phyloP scores from a whole-genome alignment of 2,329 filamentous ascomycete species.

The Talaromyces marneffei region DNA sequence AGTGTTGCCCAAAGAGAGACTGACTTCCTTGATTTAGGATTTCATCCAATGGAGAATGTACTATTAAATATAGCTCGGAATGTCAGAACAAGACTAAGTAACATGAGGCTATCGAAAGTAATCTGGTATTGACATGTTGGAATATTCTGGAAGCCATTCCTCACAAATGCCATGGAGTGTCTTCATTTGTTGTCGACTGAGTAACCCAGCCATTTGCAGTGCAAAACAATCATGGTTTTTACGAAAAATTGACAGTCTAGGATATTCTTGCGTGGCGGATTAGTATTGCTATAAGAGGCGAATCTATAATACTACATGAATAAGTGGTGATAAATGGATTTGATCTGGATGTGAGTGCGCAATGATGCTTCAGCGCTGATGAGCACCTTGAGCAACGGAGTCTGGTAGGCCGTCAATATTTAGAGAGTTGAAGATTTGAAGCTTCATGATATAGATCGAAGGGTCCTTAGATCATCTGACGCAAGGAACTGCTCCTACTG shows the following conservation, averaged over 20 bases:
- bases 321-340: neutral
- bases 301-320: neutral
- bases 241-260: no score
- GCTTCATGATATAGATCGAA: neutral
- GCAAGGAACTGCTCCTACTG: conserved; percentile 2
- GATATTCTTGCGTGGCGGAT: neutral
- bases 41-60: neutral
- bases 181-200: neutral
- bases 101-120: neutral
- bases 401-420: neutral
- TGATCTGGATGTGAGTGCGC: neutral
- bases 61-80: neutral
- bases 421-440: neutral
- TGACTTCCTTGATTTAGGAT: neutral
- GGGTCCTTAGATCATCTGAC: neutral
- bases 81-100: neutral
- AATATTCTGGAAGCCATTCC: neutral
- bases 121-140: neutral
- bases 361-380: neutral
- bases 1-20: no score
- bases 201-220: neutral
- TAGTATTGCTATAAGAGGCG: neutral
- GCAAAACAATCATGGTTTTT: neutral
- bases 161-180: neutral
- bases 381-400: neutral